Percentiles rank a stretch among this genome's conserved stretches.
phyloP scores from a whole-genome alignment of 371 early-diverging fungal species.

The Umbelopsis sp. region DNA sequence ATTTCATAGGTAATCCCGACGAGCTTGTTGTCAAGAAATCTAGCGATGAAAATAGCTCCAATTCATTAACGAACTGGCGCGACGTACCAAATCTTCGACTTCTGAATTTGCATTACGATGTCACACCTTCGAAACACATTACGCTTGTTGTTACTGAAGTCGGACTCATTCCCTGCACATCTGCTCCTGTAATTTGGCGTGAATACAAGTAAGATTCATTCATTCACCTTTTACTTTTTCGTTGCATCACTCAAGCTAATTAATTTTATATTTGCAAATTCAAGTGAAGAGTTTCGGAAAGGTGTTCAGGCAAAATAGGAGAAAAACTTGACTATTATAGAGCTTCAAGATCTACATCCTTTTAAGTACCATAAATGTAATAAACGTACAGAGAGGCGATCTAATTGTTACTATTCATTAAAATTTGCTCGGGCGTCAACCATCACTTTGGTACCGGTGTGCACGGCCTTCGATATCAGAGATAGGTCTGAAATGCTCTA shows the following conservation, averaged over 20 bases:
- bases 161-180: slow-evolving; percentile 93
- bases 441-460: too few species aligned
- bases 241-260: not conserved
- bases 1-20: slow-evolving; percentile 70
- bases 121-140: slow-evolving; percentile 93
- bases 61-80: slow-evolving; percentile 65
- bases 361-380: not conserved
- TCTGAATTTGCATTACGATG: slow-evolving; percentile 89
- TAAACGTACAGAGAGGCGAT: too few species aligned
- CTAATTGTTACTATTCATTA: too few species aligned
- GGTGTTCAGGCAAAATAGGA: slow-evolving; percentile 14
- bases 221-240: not conserved
- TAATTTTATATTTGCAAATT: not conserved
- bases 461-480: too few species aligned
- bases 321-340: not conserved
- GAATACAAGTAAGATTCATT: slow-evolving; percentile 52
- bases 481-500: too few species aligned
- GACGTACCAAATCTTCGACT: slow-evolving; percentile 73
- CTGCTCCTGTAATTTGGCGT: slow-evolving; percentile 79
- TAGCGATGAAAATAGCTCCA: slow-evolving; percentile 25
- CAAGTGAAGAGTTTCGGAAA: slow-evolving; percentile 27
- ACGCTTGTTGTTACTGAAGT: slow-evolving; percentile 92
- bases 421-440: too few species aligned
- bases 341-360: not conserved
- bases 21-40: slow-evolving; percentile 67